These are phyloP conservation scores for Parmales sp. DNA, from an alignment of 108 stramenopile genomes.

Conservation along the genomic window DNA sequence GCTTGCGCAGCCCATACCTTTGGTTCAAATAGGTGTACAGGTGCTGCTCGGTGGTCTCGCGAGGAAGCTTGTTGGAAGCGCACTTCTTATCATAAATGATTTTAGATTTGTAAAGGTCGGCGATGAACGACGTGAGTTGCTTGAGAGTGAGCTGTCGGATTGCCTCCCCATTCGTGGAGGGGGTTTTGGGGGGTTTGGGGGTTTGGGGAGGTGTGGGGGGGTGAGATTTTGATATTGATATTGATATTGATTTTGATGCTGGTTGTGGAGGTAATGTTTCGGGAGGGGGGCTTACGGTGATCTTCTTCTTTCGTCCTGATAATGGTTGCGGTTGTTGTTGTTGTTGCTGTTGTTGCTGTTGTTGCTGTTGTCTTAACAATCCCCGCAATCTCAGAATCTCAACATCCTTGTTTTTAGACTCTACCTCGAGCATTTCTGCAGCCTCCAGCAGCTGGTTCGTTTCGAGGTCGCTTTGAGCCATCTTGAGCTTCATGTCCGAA, in stretches of 20 bases:
- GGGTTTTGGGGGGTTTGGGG: not conserved
- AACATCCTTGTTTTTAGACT: not conserved
- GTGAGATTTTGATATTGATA: not conserved
- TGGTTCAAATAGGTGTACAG: constrained; percentile 20
- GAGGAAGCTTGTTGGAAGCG: not conserved
- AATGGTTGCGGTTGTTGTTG: constrained; percentile 4
- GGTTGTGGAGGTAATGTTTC: too few relatives aligned
- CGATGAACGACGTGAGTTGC: constrained; percentile 14
- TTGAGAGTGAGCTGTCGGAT: not conserved
- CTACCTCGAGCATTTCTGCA: not conserved
- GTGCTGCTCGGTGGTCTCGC: constrained; percentile 26
- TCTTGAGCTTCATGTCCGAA: not conserved
- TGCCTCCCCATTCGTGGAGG: not conserved
- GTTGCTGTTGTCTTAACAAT: not conserved
- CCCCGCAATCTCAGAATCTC: not conserved
- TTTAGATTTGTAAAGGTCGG: constrained; percentile 17
- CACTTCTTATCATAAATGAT: constrained; percentile 13
- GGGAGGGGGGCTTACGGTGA: too few relatives aligned
- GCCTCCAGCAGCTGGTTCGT: constrained; percentile 1
- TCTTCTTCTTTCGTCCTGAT: too few relatives aligned
- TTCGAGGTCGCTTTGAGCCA: not conserved
- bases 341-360: not conserved
- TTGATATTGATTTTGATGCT: not conserved
- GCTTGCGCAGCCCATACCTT: constrained; percentile 14
- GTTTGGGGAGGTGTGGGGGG: not conserved